phyloP scores from a whole-genome alignment of 140 eudicot genomes.

The Oenanthe javanica region DNA sequence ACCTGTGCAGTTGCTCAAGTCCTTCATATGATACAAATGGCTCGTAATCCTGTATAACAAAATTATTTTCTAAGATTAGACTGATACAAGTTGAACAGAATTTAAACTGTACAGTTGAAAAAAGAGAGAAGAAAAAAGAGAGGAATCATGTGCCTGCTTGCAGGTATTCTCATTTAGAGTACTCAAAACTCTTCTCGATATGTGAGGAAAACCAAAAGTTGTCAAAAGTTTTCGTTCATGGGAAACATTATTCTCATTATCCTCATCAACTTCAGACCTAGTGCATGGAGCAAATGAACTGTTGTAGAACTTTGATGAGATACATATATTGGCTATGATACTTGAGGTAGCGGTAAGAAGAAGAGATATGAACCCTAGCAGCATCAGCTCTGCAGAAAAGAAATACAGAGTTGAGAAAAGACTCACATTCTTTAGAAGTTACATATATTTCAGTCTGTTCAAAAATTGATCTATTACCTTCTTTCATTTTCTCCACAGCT shows the following conservation, averaged over 20 bases:
- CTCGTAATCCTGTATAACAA: conserved; percentile 55
- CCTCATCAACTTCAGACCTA: conserved; percentile 56
- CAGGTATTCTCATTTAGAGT: conserved; percentile 63
- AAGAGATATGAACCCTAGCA: conserved; percentile 94
- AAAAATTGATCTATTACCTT: conserved; percentile 44
- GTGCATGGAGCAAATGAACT: conserved; percentile 86
- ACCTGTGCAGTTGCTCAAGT: conserved; percentile 93
- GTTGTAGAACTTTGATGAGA: conserved; percentile 70
- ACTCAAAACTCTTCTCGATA: conserved; percentile 53
- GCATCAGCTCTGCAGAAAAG: conserved; percentile 84
- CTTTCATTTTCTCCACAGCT: conserved; percentile 98
- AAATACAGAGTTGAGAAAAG: conserved; percentile 12
- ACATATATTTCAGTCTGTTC: neutral
- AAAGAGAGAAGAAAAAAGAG: neutral
- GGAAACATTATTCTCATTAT: conserved; percentile 30
- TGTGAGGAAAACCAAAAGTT: conserved; percentile 30
- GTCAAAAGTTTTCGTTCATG: conserved; percentile 53
- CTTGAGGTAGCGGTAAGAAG: conserved; percentile 94
- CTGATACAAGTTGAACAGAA: neutral
- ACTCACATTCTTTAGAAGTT: neutral
- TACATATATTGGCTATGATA: conserved; percentile 79
- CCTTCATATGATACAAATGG: conserved; percentile 99
- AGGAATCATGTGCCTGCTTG: conserved; percentile 49
- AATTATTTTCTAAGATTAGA: neutral
- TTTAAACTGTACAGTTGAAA: neutral